Conservation (phyloP, 352 stramenopile species). For the Globisporangium cystogenes region DNA sequence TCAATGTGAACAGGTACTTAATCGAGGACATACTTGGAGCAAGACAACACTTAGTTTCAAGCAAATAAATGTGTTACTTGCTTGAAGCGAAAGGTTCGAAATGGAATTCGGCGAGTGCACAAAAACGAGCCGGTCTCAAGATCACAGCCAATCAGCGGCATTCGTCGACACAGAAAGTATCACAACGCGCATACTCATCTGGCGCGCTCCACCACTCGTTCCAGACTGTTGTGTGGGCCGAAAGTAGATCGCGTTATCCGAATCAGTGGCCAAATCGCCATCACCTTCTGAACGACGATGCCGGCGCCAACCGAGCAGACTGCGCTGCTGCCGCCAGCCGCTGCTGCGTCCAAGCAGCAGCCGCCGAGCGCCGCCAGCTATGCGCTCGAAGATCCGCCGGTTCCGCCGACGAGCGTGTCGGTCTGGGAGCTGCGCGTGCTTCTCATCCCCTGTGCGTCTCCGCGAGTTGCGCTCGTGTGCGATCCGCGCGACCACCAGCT, state of each 20-base stretch:
- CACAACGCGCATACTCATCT: background rate
- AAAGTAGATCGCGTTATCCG: background rate
- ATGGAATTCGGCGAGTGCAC: background rate
- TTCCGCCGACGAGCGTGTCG: slow-evolving; percentile 22
- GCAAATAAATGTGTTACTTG: no score
- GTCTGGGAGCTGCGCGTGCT: slow-evolving; percentile 62
- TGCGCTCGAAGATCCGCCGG: slow-evolving; percentile 19
- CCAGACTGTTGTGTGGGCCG: background rate
- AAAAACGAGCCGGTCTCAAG: background rate
- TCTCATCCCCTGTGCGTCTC: slow-evolving; percentile 58
- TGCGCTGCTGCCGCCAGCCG: slow-evolving; percentile 27
- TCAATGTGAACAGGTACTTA: background rate
- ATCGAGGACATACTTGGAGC: no score
- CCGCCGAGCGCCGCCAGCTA: background rate
- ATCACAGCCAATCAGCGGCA: background rate
- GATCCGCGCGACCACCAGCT: background rate
- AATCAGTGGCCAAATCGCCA: background rate
- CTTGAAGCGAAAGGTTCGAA: background rate
- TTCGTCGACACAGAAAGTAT: background rate
- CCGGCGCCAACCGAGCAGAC: slow-evolving; percentile 25
- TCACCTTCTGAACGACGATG: no score
- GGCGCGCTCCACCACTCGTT: background rate
- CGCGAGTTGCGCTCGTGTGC: background rate
- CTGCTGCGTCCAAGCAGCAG: slow-evolving; percentile 2
- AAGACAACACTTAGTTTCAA: no score